Conservation (phyloP, 495 filamentous ascomycete genomes). For the Clavariopsis aquatica region DNA sequence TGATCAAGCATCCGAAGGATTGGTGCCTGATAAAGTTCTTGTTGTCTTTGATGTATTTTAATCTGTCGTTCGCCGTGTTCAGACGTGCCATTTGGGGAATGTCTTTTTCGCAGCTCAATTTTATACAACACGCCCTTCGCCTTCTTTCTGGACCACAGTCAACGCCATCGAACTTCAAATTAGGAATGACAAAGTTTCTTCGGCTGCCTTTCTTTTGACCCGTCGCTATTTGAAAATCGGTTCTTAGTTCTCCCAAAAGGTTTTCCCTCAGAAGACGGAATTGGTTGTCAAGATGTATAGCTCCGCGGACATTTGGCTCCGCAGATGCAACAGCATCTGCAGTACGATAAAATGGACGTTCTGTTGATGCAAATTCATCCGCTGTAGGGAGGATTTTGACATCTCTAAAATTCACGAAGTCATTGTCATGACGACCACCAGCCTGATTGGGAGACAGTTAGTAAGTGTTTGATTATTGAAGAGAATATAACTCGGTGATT, state of each 20-base stretch:
- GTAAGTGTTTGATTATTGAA: no score
- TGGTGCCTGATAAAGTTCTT: slow-evolving; percentile 59
- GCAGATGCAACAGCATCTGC: slow-evolving; percentile 21
- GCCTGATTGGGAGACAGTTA: no score
- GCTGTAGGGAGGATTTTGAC: slow-evolving; percentile 68
- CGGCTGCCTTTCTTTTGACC: slow-evolving; percentile 30
- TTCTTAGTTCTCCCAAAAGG: slow-evolving; percentile 66
- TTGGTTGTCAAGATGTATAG: slow-evolving; percentile 70
- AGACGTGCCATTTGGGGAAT: slow-evolving; percentile 48
- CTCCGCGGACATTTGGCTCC: slow-evolving; percentile 43
- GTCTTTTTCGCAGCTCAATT: slow-evolving; percentile 46
- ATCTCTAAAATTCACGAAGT: slow-evolving; percentile 60
- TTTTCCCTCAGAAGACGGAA: slow-evolving; percentile 78
- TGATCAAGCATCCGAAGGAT: slow-evolving; percentile 61
- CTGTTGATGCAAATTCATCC: slow-evolving; percentile 64
- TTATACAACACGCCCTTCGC: slow-evolving; percentile 23
- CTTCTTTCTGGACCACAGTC: slow-evolving; percentile 31
- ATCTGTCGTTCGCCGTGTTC: slow-evolving; percentile 42
- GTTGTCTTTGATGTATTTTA: slow-evolving; percentile 52
- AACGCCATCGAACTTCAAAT: slow-evolving; percentile 17
- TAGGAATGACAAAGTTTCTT: neutral
- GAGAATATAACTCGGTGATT: no score
- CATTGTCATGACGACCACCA: slow-evolving; percentile 81
- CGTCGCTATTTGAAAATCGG: slow-evolving; percentile 48
- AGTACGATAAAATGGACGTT: slow-evolving; percentile 60